A percentile compares a stretch with the other conserved stretches of the same genome.
Conservation (phyloP, 75 land plant genomes). For the Cupressus sempervirens region DNA sequence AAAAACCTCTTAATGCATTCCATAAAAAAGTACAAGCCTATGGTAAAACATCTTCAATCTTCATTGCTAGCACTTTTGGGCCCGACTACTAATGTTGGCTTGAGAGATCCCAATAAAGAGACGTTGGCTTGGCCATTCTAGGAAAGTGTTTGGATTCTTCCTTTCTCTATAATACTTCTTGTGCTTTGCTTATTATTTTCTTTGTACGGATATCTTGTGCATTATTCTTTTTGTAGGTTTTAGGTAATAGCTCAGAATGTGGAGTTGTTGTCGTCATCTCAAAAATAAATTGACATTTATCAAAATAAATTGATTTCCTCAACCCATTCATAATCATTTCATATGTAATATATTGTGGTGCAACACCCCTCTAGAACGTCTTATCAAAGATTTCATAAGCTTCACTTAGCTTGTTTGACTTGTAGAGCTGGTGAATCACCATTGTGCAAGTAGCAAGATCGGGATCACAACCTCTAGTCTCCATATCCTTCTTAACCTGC, state of each 20-base stretch:
- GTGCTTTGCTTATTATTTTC: constrained; percentile 38
- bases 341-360: constrained; percentile 56
- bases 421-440: too few relatives aligned
- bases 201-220: constrained; percentile 15
- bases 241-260: constrained; percentile 39
- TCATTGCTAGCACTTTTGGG: too few relatives aligned
- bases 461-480: too few relatives aligned
- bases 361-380: constrained; percentile 47
- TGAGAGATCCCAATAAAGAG: too few relatives aligned
- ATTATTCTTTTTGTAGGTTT: constrained; percentile 24
- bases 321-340: constrained; percentile 28
- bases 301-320: constrained; percentile 23
- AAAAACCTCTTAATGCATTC: background rate
- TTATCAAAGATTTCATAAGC: constrained; percentile 43
- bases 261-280: constrained; percentile 44
- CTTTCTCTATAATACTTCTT: constrained; percentile 32
- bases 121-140: too few relatives aligned
- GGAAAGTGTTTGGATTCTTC: constrained; percentile 30
- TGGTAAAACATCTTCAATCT: too few relatives aligned
- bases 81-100: too few relatives aligned
- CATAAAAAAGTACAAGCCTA: background rate
- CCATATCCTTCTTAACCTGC: too few relatives aligned
- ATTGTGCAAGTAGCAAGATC: too few relatives aligned
- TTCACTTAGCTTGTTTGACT: constrained; percentile 36
- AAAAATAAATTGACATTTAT: constrained; percentile 20